Base-by-base conservation (phyloP, 768 basidiomycete species). In the Podaxis pistillaris region DNA sequence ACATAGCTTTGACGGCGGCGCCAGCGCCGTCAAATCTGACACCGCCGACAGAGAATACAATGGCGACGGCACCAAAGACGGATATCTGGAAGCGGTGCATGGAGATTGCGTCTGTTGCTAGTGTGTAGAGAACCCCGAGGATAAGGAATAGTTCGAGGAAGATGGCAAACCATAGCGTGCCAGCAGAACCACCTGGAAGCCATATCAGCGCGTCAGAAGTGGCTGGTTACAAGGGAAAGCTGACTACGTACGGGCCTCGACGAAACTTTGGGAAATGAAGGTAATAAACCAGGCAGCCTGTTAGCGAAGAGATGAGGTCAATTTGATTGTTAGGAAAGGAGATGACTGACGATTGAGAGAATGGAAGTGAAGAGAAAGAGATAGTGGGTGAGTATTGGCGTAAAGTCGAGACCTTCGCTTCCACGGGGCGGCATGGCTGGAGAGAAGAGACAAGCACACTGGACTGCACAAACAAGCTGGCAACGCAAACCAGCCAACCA, bases 81-180 rank as follows among this genome's bases (percentile, higher is more conserved):
- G 94, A 89, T 69, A 99, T 91, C 79, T 96, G 91, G 75, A 87
- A 83, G 22, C 96, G 93, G 72, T 98, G 88, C 83, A 94, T 88
- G n/a, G 90, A 89, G 71, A 99, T 88, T 53, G 91, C 87, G 78
- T 98, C 94, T 58, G 86, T 90, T 64, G 93, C 93, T 68, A 97
- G 87, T 58, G 86, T 84, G 72, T 87, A 86, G 56, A 91, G 70
- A 65, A 92, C 85, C 40, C 88, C 89, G 63, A 87, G 72, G 64
- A 89, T 91, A 71, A 93, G 78, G 74, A 83, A 84, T 28, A 88
- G 78, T 68, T 93, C 83, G 26, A 93, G 85, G 75, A 88, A 90
- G 67, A 94, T 91, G 65, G 84, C 88, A 76, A 94, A 96, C 94
- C 94, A 95, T 30, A 88, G 79, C 0, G 81, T 76, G 36, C 88